Conservation (phyloP, 2,329 filamentous ascomycete genomes). For the Fusarium pseudocircinatum region DNA sequence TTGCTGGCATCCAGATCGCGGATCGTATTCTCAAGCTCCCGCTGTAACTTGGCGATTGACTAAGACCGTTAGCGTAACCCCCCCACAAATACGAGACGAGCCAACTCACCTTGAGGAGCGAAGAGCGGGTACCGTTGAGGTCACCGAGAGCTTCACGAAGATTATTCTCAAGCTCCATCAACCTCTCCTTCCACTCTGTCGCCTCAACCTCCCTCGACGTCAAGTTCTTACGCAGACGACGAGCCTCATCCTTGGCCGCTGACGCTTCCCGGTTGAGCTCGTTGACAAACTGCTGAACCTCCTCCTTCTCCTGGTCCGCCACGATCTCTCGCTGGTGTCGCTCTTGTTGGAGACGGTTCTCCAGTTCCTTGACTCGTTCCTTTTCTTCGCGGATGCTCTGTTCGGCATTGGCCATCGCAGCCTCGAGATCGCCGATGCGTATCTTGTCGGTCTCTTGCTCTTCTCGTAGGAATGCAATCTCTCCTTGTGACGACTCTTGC, state of each 20-base stretch:
- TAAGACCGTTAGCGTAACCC: conserved; percentile 47
- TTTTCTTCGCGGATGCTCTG: conserved; percentile 84
- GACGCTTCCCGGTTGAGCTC: conserved; percentile 89
- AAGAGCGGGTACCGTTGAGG: conserved; percentile 84
- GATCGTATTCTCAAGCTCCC: conserved; percentile 84
- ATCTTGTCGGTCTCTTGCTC: conserved; percentile 99
- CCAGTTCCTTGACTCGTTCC: conserved; percentile 77
- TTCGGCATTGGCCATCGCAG: conserved; percentile 80
- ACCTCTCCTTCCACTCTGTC: conserved; percentile 87
- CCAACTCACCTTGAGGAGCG: conserved; percentile 75
- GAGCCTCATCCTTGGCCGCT: conserved; percentile 84
- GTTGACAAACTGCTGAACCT: conserved; percentile 92
- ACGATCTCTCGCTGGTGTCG: conserved; percentile 87
- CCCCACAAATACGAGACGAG: not conserved
- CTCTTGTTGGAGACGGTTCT: conserved; percentile 80
- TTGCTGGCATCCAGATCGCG: conserved; percentile 84
- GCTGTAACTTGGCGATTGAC: conserved; percentile 87
- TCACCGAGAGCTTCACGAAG: conserved; percentile 88
- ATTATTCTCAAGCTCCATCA: conserved; percentile 90
- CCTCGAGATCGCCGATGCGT: conserved; percentile 93
- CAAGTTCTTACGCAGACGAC: conserved; percentile 83
- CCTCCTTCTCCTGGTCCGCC: conserved; percentile 89
- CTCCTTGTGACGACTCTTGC: conserved; percentile 89
- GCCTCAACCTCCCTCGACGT: conserved; percentile 88
- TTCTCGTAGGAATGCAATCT: conserved; percentile 94